Conservation (phyloP, 441 rosid genomes). For the Brassica balearica region DNA sequence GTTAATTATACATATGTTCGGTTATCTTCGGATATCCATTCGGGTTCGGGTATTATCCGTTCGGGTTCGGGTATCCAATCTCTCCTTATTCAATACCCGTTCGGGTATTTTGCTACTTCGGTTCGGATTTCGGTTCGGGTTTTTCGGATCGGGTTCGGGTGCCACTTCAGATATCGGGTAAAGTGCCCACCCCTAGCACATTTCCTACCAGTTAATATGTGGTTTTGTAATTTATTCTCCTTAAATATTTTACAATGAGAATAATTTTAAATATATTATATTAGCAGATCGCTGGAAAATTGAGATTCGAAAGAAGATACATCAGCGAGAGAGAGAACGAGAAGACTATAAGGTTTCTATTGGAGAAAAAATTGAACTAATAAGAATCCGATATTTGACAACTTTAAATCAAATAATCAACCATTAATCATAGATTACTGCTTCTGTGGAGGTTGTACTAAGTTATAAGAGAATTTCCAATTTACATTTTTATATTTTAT, state of each 20-base stretch:
- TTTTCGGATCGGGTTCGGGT: too few species aligned
- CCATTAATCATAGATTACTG: background rate
- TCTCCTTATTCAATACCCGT: too few species aligned
- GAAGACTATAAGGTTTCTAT: conserved; percentile 9
- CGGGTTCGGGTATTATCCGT: too few species aligned
- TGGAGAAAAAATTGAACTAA: background rate
- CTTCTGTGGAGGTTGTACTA: background rate
- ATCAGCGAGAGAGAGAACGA: background rate
- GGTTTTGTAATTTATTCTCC: background rate
- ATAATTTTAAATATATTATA: background rate
- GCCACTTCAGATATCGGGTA: too few species aligned
- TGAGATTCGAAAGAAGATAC: background rate
- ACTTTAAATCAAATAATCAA: background rate
- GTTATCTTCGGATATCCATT: too few species aligned
- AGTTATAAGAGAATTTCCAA: background rate
- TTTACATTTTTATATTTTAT: too few species aligned
- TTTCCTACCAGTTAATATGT: background rate
- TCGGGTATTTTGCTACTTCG: too few species aligned
- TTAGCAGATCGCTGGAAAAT: background rate
- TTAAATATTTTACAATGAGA: background rate
- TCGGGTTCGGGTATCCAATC: too few species aligned
- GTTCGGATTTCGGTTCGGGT: too few species aligned
- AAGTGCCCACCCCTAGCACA: too few species aligned
- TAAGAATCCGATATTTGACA: background rate
- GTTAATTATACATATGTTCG: too few species aligned